Percentiles rank a stretch among this genome's conserved stretches.
phyloP scores from a whole-genome alignment of 2,329 filamentous ascomycete genomes.

The Tolypocladium guangdongense region DNA sequence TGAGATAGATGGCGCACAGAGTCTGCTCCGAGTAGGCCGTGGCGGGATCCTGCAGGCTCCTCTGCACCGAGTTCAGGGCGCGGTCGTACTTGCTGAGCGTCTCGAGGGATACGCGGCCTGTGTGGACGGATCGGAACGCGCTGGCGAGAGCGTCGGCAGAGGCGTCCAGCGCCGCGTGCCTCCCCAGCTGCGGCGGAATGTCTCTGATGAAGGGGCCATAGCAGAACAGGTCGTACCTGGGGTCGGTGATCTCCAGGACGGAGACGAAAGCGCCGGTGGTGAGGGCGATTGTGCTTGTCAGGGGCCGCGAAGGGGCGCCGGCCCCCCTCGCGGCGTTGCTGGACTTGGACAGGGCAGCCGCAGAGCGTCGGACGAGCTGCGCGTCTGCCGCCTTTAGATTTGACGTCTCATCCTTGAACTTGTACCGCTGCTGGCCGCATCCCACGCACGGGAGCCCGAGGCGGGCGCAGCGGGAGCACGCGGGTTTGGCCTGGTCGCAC shows the following conservation, averaged over 20 bases:
- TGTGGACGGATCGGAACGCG: conserved; percentile 12
- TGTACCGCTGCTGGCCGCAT: conserved; percentile 34
- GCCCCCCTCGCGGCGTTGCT: neutral
- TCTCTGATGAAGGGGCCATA: conserved; percentile 34
- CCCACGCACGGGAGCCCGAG: conserved; percentile 33
- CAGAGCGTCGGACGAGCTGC: neutral
- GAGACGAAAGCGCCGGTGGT: conserved; percentile 15
- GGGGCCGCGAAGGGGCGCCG: conserved; percentile 6
- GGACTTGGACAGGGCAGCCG: neutral
- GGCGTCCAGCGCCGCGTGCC: conserved; percentile 33
- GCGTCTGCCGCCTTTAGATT: conserved; percentile 1
- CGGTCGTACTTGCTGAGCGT: conserved; percentile 19
- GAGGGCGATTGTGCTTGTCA: conserved; percentile 19
- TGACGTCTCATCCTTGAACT: conserved; percentile 30
- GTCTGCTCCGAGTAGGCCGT: conserved; percentile 19
- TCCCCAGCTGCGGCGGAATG: conserved; percentile 33
- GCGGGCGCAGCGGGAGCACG: conserved; percentile 34
- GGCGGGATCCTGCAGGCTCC: conserved; percentile 14
- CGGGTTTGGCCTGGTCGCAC: conserved; percentile 34
- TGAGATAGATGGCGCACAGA: conserved; percentile 24
- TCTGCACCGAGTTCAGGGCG: conserved; percentile 17
- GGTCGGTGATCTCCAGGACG: conserved; percentile 26
- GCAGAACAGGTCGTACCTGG: conserved; percentile 34
- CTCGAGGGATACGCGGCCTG: conserved; percentile 8
- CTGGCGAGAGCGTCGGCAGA: conserved; percentile 19